Percentiles rank a stretch among this genome's conserved stretches.
Conservation (phyloP, 768 basidiomycete genomes). For the Fistulinella prunicolor region DNA sequence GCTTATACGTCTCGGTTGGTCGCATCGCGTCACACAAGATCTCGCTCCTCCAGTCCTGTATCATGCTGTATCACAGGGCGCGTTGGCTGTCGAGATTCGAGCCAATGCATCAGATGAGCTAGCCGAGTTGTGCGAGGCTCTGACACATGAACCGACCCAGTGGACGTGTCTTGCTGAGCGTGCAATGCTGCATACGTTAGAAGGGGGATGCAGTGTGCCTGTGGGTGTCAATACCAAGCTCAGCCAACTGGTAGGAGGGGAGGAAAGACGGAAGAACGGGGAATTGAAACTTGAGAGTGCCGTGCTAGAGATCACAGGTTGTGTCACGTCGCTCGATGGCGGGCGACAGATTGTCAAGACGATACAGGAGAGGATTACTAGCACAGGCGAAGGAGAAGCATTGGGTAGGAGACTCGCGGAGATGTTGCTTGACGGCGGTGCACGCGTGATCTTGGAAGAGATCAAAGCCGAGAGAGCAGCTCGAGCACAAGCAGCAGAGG, state of each 20-base stretch:
- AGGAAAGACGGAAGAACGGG: slow-evolving; percentile 31
- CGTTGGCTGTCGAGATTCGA: slow-evolving; percentile 84
- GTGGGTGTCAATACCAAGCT: slow-evolving; percentile 74
- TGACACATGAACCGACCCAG: slow-evolving; percentile 76
- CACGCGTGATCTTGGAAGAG: slow-evolving; percentile 75
- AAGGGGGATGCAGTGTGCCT: slow-evolving; percentile 97
- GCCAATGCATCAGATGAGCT: slow-evolving; percentile 56
- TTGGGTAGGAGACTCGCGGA: slow-evolving; percentile 67
- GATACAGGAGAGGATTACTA: slow-evolving; percentile 49
- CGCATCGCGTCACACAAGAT: slow-evolving; percentile 71
- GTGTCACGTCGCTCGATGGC: slow-evolving; percentile 84
- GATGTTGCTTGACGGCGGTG: slow-evolving; percentile 66
- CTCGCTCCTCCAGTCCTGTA: slow-evolving; percentile 72
- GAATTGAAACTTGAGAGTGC: slow-evolving; percentile 31
- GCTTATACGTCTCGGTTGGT: slow-evolving; percentile 74
- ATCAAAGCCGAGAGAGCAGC: slow-evolving; percentile 67
- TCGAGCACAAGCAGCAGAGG: slow-evolving; percentile 42
- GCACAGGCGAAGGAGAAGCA: slow-evolving; percentile 58
- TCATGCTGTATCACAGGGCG: slow-evolving; percentile 94
- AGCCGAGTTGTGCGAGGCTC: slow-evolving; percentile 56
- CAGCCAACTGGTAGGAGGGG: slow-evolving; percentile 29
- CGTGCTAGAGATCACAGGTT: slow-evolving; percentile 65
- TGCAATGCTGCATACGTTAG: slow-evolving; percentile 81
- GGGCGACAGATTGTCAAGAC: slow-evolving; percentile 65
- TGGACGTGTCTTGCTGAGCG: slow-evolving; percentile 84